Conservation (phyloP, 768 basidiomycete species). For the Amanita polypyramis region DNA sequence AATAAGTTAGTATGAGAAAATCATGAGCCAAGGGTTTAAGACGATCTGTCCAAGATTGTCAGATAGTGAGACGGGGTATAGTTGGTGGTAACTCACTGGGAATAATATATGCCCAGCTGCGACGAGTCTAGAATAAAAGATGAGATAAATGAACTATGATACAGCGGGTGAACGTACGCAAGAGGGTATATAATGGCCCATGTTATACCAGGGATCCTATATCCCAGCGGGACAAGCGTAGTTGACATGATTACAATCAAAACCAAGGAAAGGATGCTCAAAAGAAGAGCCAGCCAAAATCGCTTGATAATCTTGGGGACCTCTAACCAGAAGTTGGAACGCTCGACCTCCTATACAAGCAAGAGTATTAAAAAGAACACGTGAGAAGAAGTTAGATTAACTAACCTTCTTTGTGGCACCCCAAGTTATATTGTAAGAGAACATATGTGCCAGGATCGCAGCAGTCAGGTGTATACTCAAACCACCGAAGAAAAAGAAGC, state of each 20-base stretch:
- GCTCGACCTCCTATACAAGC: constrained; percentile 61
- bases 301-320: constrained; percentile 76
- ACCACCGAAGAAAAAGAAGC: constrained; percentile 75
- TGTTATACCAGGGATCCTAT: constrained; percentile 48
- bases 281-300: constrained; percentile 55
- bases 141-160: constrained; percentile 7
- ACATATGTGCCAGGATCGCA: constrained; percentile 58
- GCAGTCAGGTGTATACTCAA: constrained; percentile 60
- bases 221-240: constrained; percentile 45
- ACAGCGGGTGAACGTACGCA: constrained; percentile 31
- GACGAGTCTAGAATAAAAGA: constrained; percentile 33
- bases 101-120: constrained; percentile 59
- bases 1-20: constrained; percentile 46
- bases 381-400: neutral
- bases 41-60: constrained; percentile 40
- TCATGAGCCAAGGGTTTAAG: constrained; percentile 84
- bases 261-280: constrained; percentile 40
- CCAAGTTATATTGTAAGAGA: constrained; percentile 75
- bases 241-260: constrained; percentile 49
- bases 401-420: constrained; percentile 58
- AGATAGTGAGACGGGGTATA: neutral
- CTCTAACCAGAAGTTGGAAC: constrained; percentile 86
- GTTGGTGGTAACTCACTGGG: constrained; percentile 40
- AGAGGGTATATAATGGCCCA: constrained; percentile 77
- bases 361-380: neutral